These are phyloP conservation scores for Beauveria caledonica DNA, from an alignment of 2,329 filamentous ascomycete genomes.

Conservation along the genomic window DNA sequence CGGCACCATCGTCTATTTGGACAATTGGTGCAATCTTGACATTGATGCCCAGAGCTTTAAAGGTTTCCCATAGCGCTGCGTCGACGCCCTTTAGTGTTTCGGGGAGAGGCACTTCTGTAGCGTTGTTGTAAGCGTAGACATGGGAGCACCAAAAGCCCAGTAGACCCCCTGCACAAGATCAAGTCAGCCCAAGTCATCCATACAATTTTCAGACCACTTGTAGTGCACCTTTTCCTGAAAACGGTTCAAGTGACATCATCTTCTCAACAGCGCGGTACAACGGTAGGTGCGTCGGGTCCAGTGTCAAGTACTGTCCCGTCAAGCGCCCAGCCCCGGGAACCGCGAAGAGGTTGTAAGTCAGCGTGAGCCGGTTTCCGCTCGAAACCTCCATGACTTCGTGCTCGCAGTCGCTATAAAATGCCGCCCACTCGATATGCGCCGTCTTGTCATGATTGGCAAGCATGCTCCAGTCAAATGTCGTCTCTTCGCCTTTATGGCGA, in stretches of 20 bases:
- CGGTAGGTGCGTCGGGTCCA: conserved; percentile 9
- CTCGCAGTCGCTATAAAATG: conserved; percentile 45
- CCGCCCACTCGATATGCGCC: conserved; percentile 33
- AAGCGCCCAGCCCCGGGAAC: conserved; percentile 18
- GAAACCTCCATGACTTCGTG: conserved; percentile 44
- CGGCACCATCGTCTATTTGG: background rate
- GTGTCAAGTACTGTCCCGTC: background rate
- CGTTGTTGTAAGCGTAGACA: conserved; percentile 35
- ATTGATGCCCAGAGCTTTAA: background rate
- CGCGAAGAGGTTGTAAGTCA: conserved; percentile 52
- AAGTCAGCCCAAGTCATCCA: too few species aligned
- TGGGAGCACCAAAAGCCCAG: conserved; percentile 39
- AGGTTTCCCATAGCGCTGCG: conserved; percentile 23
- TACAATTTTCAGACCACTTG: too few species aligned
- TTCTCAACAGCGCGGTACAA: background rate
- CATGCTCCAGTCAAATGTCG: conserved; percentile 33
- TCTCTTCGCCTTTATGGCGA: conserved; percentile 27
- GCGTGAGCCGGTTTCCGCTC: conserved; percentile 43
- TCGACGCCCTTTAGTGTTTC: conserved; percentile 37
- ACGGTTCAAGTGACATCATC: background rate
- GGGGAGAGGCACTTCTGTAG: conserved; percentile 20
- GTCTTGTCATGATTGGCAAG: conserved; percentile 14
- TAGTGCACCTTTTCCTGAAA: background rate
- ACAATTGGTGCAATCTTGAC: background rate
- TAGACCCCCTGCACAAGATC: conserved; percentile 26